Percentiles rank a stretch among this genome's conserved stretches.
Conservation (phyloP, 208 protist species). For the Trypanosoma grayi region DNA sequence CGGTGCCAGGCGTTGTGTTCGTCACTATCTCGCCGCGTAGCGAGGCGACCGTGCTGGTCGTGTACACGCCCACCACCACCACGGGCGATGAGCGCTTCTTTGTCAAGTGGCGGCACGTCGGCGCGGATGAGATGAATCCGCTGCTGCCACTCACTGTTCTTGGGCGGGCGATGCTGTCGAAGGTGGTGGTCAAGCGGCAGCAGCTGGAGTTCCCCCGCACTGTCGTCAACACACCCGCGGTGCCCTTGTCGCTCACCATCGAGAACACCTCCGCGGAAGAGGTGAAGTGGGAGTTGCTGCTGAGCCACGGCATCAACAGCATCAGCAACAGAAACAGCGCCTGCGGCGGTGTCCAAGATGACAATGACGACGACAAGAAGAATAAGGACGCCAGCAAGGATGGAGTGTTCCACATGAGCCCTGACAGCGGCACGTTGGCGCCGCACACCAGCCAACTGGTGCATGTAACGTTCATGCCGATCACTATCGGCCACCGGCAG, state of each 20-base stretch:
- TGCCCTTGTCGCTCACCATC: constrained; percentile 40
- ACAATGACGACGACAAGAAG: too few species aligned
- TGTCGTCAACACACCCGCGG: constrained; percentile 48
- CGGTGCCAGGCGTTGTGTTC: constrained; percentile 21
- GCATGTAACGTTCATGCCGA: constrained; percentile 73
- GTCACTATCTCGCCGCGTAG: constrained; percentile 28
- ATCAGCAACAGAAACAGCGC: not conserved
- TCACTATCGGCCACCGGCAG: constrained; percentile 25
- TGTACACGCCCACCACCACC: constrained; percentile 25
- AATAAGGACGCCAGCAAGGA: too few species aligned
- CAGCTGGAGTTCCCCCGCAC: constrained; percentile 48
- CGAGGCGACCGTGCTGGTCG: constrained; percentile 32
- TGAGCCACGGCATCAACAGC: not conserved
- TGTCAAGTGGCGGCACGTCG: constrained; percentile 66
- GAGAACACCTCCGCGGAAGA: constrained; percentile 34
- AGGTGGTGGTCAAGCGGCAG: constrained; percentile 32
- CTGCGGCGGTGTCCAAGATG: not conserved
- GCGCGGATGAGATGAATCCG: constrained; percentile 62
- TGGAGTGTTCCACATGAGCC: constrained; percentile 77
- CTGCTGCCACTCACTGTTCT: constrained; percentile 62
- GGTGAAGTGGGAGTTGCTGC: constrained; percentile 25
- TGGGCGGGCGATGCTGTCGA: constrained; percentile 34
- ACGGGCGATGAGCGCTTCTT: constrained; percentile 31
- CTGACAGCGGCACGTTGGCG: constrained; percentile 45
- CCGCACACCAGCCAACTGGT: constrained; percentile 48